Evolutionary conservation across 768 basidiomycete genomes (phyloP).

Genomic region (Amanita rubescens): DNA sequence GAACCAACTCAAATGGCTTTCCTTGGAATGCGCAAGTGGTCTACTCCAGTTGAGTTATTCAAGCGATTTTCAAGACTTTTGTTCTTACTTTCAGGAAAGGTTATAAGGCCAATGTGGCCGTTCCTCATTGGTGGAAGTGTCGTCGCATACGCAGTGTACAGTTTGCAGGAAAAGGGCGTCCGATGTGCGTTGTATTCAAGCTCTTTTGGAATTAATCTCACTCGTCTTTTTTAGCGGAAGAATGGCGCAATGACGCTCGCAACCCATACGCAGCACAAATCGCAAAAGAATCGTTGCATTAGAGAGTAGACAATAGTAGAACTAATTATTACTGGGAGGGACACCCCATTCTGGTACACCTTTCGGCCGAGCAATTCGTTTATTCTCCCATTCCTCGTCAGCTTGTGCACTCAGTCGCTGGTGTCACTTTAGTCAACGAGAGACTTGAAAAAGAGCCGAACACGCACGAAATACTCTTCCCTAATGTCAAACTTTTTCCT

Average conservation of each 20-base stretch:
- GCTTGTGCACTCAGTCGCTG: constrained; percentile 60
- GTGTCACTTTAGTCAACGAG: neutral
- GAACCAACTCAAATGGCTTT: constrained; percentile 44
- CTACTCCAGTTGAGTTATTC: constrained; percentile 58
- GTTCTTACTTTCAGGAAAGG: constrained; percentile 29
- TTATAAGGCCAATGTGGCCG: constrained; percentile 71
- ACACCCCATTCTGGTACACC: constrained; percentile 95
- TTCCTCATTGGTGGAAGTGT: constrained; percentile 63
- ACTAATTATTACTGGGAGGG: constrained; percentile 48
- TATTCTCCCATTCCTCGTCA: constrained; percentile 80
- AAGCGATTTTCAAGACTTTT: constrained; percentile 7
- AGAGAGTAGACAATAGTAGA: constrained; percentile 11
- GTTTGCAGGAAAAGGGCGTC: constrained; percentile 61
- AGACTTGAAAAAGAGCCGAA: neutral
- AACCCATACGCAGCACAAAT: constrained; percentile 80
- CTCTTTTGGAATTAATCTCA: too few species aligned
- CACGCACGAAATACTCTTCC: constrained; percentile 92
- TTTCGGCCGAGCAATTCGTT: constrained; percentile 73
- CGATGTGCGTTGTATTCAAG: constrained; percentile 47
- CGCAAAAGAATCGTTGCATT: constrained; percentile 52
- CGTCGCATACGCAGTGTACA: constrained; percentile 59
- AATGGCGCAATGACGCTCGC: constrained; percentile 67
- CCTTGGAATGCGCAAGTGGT: constrained; percentile 77
- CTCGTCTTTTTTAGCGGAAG: constrained; percentile 44
- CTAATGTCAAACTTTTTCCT: constrained; percentile 85